phyloP scores from a whole-genome alignment of 148 eudicot species.

The Rhododendron simsii region DNA sequence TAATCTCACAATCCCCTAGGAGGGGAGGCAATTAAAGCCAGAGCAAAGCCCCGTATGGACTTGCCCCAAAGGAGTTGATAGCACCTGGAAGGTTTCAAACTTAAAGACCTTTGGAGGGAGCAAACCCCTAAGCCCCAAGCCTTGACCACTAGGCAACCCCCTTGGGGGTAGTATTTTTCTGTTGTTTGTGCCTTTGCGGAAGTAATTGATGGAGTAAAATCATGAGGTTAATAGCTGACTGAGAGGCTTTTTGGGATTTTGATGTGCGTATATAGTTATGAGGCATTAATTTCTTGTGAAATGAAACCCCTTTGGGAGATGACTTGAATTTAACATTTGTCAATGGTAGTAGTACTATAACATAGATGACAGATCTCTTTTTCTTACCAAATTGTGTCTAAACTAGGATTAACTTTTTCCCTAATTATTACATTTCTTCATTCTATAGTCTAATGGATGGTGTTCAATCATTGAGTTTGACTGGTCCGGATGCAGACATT shows the following conservation, averaged over 20 bases:
- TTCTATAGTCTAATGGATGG: background rate
- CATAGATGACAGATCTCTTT: background rate
- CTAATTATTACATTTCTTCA: background rate
- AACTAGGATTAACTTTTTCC: background rate
- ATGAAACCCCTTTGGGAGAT: background rate
- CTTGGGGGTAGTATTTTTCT: background rate
- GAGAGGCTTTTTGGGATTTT: background rate
- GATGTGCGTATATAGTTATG: background rate
- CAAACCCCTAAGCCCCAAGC: background rate
- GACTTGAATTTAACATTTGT: background rate
- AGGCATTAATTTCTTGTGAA: background rate
- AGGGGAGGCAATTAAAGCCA: background rate
- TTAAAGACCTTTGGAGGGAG: background rate
- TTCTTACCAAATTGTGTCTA: background rate
- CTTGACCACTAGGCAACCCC: background rate
- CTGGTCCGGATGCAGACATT: conserved; percentile 57
- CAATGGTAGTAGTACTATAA: background rate
- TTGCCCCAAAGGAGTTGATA: background rate
- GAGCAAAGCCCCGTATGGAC: background rate
- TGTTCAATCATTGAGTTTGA: background rate
- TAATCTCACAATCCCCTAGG: background rate
- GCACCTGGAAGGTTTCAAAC: background rate
- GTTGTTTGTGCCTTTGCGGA: background rate
- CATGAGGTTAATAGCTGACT: background rate
- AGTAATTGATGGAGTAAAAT: background rate